Conservation (phyloP, 148 eudicot genomes). For the Dianthus caryophyllus region DNA sequence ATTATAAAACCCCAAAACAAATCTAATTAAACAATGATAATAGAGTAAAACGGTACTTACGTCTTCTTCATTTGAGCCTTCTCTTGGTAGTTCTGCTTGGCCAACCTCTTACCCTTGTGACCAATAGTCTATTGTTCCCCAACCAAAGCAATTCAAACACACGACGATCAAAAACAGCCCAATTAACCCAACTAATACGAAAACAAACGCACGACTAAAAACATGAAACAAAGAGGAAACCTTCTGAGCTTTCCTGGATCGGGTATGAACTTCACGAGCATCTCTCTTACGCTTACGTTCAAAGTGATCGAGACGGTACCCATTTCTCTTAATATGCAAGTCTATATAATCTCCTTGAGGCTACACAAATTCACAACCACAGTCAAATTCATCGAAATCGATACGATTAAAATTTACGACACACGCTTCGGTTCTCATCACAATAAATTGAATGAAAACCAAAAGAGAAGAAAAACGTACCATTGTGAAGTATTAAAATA, state of each 20-base stretch:
- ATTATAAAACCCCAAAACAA: no score
- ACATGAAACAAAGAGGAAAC: slow-evolving; percentile 22
- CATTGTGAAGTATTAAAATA: slow-evolving; percentile 20
- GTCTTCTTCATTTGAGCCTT: slow-evolving; percentile 96
- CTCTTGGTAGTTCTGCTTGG: slow-evolving; percentile 75
- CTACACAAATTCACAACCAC: slow-evolving; percentile 32
- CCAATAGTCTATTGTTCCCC: slow-evolving; percentile 58
- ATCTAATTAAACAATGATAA: neutral
- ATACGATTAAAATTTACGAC: neutral
- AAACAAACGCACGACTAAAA: neutral
- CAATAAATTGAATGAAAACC: neutral
- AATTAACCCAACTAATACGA: no score
- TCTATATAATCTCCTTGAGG: slow-evolving; percentile 97
- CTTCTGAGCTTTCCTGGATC: slow-evolving; percentile 60
- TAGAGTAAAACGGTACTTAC: slow-evolving; percentile 33
- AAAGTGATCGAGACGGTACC: slow-evolving; percentile 68
- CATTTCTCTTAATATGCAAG: slow-evolving; percentile 73
- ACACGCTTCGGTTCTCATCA: neutral
- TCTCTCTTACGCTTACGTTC: slow-evolving; percentile 90
- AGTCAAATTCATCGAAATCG: neutral
- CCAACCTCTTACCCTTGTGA: slow-evolving; percentile 83
- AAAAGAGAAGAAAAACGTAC: slow-evolving; percentile 6
- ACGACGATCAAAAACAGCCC: neutral
- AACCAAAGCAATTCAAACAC: slow-evolving; percentile 7
- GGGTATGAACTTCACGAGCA: slow-evolving; percentile 74